phyloP scores from a whole-genome alignment of 2,329 filamentous ascomycete genomes.

The Arthroderma sp. region DNA sequence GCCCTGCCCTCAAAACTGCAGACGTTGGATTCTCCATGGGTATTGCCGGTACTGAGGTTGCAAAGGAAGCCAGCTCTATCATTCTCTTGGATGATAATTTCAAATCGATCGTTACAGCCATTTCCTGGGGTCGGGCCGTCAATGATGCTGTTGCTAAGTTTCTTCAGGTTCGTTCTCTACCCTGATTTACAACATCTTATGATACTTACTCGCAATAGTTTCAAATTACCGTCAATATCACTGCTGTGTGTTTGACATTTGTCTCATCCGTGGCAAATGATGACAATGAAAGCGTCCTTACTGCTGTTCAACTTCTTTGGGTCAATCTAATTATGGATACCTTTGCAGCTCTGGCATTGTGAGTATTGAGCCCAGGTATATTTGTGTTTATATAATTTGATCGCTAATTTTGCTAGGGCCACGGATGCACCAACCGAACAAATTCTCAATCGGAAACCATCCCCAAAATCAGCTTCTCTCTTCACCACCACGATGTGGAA shows the following conservation, averaged over 20 bases:
- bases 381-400: neutral
- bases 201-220: conserved; percentile 19
- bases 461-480: conserved; percentile 58
- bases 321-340: conserved; percentile 98
- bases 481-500: conserved; percentile 97
- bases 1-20: conserved; percentile 50
- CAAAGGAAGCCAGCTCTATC: conserved; percentile 56
- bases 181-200: neutral
- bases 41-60: conserved; percentile 52
- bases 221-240: conserved; percentile 72
- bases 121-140: conserved; percentile 56
- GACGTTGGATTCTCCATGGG: conserved; percentile 59
- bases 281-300: conserved; percentile 62
- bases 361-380: conserved; percentile 5
- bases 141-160: conserved; percentile 58
- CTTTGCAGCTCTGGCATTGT: conserved; percentile 70
- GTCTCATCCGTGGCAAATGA: conserved; percentile 65
- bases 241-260: conserved; percentile 76
- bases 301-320: conserved; percentile 85
- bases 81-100: conserved; percentile 57
- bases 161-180: conserved; percentile 31
- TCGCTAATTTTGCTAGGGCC: conserved; percentile 31
- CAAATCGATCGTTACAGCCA: conserved; percentile 49
- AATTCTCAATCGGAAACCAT: conserved; percentile 67
- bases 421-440: conserved; percentile 79